Percentiles rank a stretch among this genome's conserved stretches.
Conservation (phyloP, 345 rosid genomes). For the Camelina hispida region DNA sequence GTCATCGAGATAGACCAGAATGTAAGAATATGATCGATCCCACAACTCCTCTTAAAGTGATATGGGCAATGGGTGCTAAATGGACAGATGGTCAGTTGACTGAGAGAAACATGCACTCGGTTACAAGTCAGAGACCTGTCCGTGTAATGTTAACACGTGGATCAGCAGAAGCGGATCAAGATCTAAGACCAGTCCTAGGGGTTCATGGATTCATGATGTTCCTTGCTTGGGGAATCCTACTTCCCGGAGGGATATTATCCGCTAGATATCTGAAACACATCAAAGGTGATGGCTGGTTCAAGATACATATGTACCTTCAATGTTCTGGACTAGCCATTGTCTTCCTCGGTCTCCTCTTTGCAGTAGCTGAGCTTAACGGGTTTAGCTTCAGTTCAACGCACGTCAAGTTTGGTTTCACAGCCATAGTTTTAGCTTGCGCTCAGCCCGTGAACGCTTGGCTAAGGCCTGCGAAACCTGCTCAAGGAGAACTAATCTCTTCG, state of each 20-base stretch:
- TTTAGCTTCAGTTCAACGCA: constrained; percentile 70
- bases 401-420: constrained; percentile 79
- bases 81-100: constrained; percentile 75
- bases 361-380: constrained; percentile 90
- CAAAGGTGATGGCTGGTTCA: constrained; percentile 95
- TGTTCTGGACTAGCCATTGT: constrained; percentile 87
- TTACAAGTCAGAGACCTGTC: constrained; percentile 87
- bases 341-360: constrained; percentile 85
- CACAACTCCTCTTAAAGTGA: constrained; percentile 88
- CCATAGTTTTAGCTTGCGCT: constrained; percentile 71
- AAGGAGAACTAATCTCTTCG: constrained; percentile 57
- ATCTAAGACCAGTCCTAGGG: constrained; percentile 82
- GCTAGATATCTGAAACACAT: constrained; percentile 92
- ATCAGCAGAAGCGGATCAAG: constrained; percentile 94
- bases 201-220: constrained; percentile 99
- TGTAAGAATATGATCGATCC: constrained; percentile 89
- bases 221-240: constrained; percentile 97
- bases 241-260: constrained; percentile 87
- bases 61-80: constrained; percentile 96
- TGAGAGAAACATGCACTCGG: constrained; percentile 93
- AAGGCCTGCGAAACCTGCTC: constrained; percentile 73
- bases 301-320: constrained; percentile 87
- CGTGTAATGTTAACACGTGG: constrained; percentile 77
- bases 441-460: constrained; percentile 87
- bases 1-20: constrained; percentile 54